Evolutionary conservation across 441 rosid genomes (phyloP), one percentile per base, ranked within the genome.

Genomic region (Pelargonium fulgidum): DNA sequence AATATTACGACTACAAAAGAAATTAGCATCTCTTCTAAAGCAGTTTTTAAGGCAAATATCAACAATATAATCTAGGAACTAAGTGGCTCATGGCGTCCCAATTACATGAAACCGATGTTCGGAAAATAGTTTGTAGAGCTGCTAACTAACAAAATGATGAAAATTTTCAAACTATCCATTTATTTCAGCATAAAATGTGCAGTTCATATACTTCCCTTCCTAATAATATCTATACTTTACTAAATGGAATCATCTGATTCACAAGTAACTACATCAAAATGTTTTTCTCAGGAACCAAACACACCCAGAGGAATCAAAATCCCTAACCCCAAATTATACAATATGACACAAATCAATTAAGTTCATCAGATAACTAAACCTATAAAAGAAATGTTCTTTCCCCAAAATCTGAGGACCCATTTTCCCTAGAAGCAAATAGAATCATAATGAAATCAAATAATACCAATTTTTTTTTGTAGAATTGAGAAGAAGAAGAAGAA

Each of bases 401-500:
- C 1, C 62, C 62, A 58, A 58, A 7, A 58, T 58, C 29, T 58
- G 3, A 58, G 62, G 29, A 58, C 26, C 62, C 62, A 58, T 58
- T 39, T 39, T 39, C 42, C 42, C 42, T 39, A 39, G 42, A 58
- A 58, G 62, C 26, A 17, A 58, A 17, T 1, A 20, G 26, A 58
- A 58, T 58, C 62, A 58, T 8, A 58, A 7, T 7, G 42, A 7
- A 39, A 39, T 39, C 42, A 39, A 39, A 39, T 39, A 1, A 39
- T n/a, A n/a, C n/a, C n/a, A n/a, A n/a, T n/a, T n/a, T n/a, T n/a
- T n/a, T n/a, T 39, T 39, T 1, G 9, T 39, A 7, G 42, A 7
- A 39, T 39, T 39, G 42, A 39, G 42, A 39, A 24, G 36, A 42
- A 68, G 42, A 39, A 24, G 36, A 42, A 68, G 1, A 12, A 41